Conservation (phyloP, 2,329 filamentous ascomycete species). For the Sodiomyces alkalinus region DNA sequence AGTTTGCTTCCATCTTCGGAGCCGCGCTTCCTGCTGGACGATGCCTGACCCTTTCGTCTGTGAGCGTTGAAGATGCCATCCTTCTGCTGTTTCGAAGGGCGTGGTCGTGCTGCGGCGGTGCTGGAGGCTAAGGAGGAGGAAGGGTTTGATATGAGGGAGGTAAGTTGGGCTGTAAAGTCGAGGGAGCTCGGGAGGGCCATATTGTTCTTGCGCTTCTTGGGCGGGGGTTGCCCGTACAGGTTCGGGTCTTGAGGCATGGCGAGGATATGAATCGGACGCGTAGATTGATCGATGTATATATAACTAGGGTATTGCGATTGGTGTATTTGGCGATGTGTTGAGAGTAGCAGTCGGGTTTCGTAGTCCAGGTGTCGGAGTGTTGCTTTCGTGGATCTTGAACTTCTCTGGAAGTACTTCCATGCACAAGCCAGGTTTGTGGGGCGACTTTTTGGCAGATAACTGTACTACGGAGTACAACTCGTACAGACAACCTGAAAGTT, state of each 20-base stretch:
- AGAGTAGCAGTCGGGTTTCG: no score
- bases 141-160: slow-evolving; percentile 55
- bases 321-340: no score
- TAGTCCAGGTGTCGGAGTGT: no score
- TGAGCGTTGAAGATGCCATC: slow-evolving; percentile 52
- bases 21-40: slow-evolving; percentile 22
- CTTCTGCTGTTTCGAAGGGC: slow-evolving; percentile 39
- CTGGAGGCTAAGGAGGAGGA: slow-evolving; percentile 22
- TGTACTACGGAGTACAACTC: no score
- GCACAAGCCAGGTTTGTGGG: no score
- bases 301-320: no score
- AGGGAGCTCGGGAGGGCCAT: slow-evolving; percentile 59
- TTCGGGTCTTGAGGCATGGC: slow-evolving; percentile 49
- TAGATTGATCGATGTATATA: no score
- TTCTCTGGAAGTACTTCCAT: no score
- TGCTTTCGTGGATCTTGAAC: no score
- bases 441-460: no score
- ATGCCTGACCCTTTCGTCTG: slow-evolving; percentile 31
- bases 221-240: slow-evolving; percentile 62
- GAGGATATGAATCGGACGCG: no score
- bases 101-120: slow-evolving; percentile 29
- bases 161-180: slow-evolving; percentile 78
- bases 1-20: slow-evolving; percentile 24
- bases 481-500: no score
- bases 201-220: slow-evolving; percentile 55